A percentile compares a stretch with the other conserved stretches of the same genome.
Evolutionary conservation across 2,329 filamentous ascomycete species (phyloP).

Genomic region (Plectosphaerella sp.): DNA sequence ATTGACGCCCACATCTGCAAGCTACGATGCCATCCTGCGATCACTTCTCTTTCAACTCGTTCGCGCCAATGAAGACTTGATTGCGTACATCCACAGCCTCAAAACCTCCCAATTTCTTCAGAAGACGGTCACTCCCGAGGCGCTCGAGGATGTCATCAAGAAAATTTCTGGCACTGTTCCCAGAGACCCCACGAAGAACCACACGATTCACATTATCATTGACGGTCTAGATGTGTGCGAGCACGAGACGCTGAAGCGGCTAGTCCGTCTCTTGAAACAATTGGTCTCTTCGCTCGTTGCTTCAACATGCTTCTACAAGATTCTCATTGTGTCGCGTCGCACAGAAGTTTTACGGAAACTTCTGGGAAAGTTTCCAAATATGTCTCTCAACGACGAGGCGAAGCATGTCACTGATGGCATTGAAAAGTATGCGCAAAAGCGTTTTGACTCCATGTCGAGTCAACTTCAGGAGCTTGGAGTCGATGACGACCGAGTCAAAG

Average conservation of each 20-base stretch:
- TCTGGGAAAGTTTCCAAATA: constrained; percentile 10
- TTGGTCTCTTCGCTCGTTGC: not conserved
- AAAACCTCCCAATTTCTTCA: not conserved
- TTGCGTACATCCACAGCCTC: constrained; percentile 1
- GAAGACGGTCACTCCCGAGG: not conserved
- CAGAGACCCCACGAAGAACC: constrained; percentile 3
- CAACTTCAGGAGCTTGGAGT: constrained; percentile 13
- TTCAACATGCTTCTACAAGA: not conserved
- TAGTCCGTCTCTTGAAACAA: not conserved
- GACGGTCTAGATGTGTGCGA: constrained; percentile 5
- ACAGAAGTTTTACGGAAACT: constrained; percentile 6
- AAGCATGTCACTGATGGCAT: constrained; percentile 15
- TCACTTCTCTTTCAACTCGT: constrained; percentile 7
- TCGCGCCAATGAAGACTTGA: not conserved
- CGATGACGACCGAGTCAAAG: constrained; percentile 6
- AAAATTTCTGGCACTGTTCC: not conserved
- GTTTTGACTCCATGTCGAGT: constrained; percentile 3
- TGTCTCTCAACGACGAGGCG: constrained; percentile 23
- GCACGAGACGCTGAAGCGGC: not conserved
- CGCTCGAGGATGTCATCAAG: constrained; percentile 2
- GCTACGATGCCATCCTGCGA: constrained; percentile 19
- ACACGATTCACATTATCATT: not conserved
- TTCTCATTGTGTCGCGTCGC: constrained; percentile 1
- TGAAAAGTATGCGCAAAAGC: constrained; percentile 11
- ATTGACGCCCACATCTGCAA: constrained; percentile 20